These are phyloP conservation scores for Biscogniauxia sp. DNA, from an alignment of 2,329 filamentous ascomycete genomes.

Conservation along the genomic window DNA sequence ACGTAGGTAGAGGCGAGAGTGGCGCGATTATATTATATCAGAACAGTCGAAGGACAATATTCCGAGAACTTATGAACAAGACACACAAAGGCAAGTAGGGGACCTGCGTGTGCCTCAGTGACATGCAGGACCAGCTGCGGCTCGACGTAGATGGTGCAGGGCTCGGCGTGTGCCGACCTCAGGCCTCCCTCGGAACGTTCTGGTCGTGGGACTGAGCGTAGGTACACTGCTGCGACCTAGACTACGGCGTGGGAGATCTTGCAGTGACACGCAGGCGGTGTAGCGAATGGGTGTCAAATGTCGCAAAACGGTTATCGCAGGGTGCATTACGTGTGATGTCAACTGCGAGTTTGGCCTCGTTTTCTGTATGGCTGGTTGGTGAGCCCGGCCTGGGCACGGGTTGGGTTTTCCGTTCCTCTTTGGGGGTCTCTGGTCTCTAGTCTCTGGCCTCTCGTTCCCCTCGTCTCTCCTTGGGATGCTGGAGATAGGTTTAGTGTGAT, in stretches of 20 bases:
- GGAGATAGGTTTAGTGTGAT: not conserved
- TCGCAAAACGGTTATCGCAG: conserved; percentile 10
- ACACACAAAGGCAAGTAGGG: not conserved
- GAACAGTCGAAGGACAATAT: not conserved
- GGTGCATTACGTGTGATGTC: conserved; percentile 21
- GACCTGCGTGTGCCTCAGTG: not conserved
- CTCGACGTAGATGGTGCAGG: conserved; percentile 17
- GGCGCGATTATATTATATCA: not conserved
- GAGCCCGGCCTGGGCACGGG: not conserved
- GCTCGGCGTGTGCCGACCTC: not conserved
- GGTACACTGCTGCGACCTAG: too few relatives aligned
- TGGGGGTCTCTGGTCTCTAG: too few relatives aligned
- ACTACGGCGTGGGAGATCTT: not conserved
- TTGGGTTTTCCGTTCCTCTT: not conserved
- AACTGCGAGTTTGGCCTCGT: conserved; percentile 9
- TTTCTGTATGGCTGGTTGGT: conserved; percentile 13
- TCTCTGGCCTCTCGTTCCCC: too few relatives aligned
- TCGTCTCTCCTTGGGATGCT: too few relatives aligned
- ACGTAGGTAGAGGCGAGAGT: not conserved
- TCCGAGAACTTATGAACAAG: not conserved
- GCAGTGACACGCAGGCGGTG: conserved; percentile 15
- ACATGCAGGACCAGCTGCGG: conserved; percentile 3
- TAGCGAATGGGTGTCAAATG: conserved; percentile 18
- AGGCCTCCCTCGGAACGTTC: conserved; percentile 15
- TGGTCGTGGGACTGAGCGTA: not conserved